Percentiles rank a stretch among this genome's conserved stretches.
Evolutionary conservation across 208 protist species (phyloP).

Genomic region (Acanthamoeba castellanii): DNA sequence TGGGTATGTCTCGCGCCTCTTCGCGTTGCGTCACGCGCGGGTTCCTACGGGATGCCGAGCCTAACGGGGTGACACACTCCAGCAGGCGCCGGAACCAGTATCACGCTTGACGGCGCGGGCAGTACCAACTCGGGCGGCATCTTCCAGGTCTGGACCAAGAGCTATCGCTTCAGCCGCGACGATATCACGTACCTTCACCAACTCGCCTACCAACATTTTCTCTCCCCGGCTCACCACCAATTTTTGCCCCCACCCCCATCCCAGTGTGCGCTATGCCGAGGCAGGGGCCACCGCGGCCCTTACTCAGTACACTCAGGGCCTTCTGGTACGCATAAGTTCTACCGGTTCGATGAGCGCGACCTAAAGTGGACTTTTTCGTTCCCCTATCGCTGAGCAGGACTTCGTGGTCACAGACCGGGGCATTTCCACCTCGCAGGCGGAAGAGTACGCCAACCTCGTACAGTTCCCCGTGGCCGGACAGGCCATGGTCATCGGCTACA

Average conservation of each 20-base stretch:
- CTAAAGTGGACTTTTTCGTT: background rate
- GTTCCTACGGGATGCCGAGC: background rate
- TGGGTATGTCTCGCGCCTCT: too few relatives aligned
- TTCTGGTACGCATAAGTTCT: background rate
- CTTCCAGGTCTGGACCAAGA: background rate
- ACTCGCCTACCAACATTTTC: background rate
- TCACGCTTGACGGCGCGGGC: background rate
- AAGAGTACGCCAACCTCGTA: background rate
- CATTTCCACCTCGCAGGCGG: background rate
- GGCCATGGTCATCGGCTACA: slow-evolving; percentile 39
- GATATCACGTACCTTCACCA: background rate
- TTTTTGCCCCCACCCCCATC: background rate
- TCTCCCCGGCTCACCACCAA: background rate
- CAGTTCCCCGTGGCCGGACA: slow-evolving; percentile 22
- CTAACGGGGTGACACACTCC: background rate
- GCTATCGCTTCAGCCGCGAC: slow-evolving; percentile 16
- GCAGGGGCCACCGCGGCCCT: background rate
- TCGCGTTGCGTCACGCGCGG: too few relatives aligned
- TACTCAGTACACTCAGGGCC: background rate
- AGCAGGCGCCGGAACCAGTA: background rate
- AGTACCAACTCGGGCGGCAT: slow-evolving; percentile 17
- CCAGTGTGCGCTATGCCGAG: background rate
- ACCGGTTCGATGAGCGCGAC: background rate
- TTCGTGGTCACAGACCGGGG: background rate
- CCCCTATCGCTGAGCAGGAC: background rate